These are phyloP conservation scores for Inga leiocalycina DNA, from an alignment of 306 rosid species.

Conservation along the genomic window DNA sequence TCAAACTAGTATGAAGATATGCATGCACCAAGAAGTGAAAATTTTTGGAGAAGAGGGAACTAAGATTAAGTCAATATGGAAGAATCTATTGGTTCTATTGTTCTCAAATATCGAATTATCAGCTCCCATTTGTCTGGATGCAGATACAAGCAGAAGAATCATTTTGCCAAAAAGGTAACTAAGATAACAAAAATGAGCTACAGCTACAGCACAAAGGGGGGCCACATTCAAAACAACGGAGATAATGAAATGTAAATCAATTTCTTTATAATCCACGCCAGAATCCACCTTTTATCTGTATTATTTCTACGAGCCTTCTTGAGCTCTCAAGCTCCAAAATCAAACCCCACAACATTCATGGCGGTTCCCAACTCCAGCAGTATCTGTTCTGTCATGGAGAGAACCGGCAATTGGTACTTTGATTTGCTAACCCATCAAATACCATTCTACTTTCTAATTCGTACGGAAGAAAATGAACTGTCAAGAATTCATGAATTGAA, in stretches of 20 bases:
- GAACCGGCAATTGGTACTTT: constrained; percentile 89
- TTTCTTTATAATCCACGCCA: constrained; percentile 31
- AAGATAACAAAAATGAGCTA: constrained; percentile 1
- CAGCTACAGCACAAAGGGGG: constrained; percentile 25
- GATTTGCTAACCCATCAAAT: not conserved
- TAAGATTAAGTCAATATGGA: not conserved
- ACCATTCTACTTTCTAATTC: not conserved
- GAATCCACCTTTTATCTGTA: not conserved
- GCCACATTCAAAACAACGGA: constrained; percentile 24
- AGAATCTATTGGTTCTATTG: not conserved
- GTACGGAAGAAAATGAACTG: not conserved
- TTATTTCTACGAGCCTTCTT: not conserved
- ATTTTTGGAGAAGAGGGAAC: not conserved
- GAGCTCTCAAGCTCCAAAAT: constrained; percentile 31
- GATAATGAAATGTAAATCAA: constrained; percentile 9
- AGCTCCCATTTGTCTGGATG: constrained; percentile 24
- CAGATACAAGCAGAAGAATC: constrained; percentile 4
- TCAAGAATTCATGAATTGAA: too few species aligned
- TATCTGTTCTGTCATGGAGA: constrained; percentile 78
- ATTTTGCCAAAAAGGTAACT: constrained; percentile 20
- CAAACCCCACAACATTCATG: constrained; percentile 40
- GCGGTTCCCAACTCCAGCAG: constrained; percentile 51
- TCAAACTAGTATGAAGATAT: not conserved
- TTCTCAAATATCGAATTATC: constrained; percentile 18
- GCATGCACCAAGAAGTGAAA: not conserved